Evolutionary conservation across 2,329 filamentous ascomycete species (phyloP), one percentile per base, ranked within the genome.

Genomic region (Periconia digitata): DNA sequence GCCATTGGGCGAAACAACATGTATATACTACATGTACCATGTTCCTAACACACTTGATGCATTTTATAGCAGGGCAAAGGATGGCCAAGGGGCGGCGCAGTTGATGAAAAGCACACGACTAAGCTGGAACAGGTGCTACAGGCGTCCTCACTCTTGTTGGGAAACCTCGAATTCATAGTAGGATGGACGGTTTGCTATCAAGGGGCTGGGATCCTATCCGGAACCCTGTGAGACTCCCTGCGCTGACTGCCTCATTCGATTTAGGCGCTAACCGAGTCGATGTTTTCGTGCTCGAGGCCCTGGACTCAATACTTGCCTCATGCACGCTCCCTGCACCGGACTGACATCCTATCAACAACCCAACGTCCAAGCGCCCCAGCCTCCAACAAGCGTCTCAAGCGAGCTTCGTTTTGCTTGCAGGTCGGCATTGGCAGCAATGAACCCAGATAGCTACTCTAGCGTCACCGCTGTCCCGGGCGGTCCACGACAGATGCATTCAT

Each of bases 221-320:
- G n/a, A n/a, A n/a, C 42, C 42, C 49, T 47, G 40, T 10, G 27
- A 32, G 4, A 32, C 3, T 32, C 10, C 13, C 46, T 13, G 46
- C 50, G 43, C 41, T 22, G 37, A 41, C 47, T 50, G 17, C 51
- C 47, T 38, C 29, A 47, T 54, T 29, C 13, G 16, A n/a, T n/a
- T 42, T 34, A 35, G 16, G 36, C 24, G 40, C 39, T 34, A 43
- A 43, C 39, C 39, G 16, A 2, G 17, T 40, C 7, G 16, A 22
- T 38, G 10, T 20, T 20, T 8, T 17, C n/a, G 27, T 23, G 18
- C 13, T 36, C 15, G 6, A 22, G 18, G 2, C 46, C 46, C 36
- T 32, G 32, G 24, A 35, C 4, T 39, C 40, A 43, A 47, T 47
- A 46, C 44, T 41, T 46, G 23, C 38, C 17, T 27, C 44, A 44